Conservation (phyloP, 192 early-diverging fungal genomes). For the Phlyctochytrium planicorne region DNA sequence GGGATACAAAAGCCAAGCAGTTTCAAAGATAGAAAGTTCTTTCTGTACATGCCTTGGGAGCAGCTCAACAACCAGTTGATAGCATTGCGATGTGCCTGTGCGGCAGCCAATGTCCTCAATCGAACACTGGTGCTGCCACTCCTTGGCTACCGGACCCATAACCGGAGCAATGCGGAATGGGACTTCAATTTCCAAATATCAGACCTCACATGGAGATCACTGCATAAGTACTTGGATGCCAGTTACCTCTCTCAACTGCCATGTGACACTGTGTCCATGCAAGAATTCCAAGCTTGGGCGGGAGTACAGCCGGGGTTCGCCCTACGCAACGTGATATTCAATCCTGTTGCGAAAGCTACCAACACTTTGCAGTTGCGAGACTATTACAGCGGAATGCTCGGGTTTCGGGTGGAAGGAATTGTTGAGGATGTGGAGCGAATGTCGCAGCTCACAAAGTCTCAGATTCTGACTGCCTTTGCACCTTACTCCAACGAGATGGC, state of each 20-base stretch:
- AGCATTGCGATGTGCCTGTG: slow-evolving; percentile 32
- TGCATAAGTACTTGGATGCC: slow-evolving; percentile 31
- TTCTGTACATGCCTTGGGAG: slow-evolving; percentile 42
- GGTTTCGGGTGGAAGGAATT: slow-evolving; percentile 7
- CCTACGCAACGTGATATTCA: slow-evolving; percentile 23
- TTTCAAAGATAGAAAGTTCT: slow-evolving; percentile 10
- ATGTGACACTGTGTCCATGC: slow-evolving; percentile 3
- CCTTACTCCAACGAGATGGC: background rate
- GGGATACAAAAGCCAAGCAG: background rate
- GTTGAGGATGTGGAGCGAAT: background rate
- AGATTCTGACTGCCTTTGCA: slow-evolving; percentile 3
- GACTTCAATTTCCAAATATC: slow-evolving; percentile 27
- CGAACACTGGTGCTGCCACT: slow-evolving; percentile 35
- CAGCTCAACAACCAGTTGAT: slow-evolving; percentile 46
- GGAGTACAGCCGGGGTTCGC: background rate
- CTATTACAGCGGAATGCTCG: slow-evolving; percentile 28
- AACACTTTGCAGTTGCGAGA: slow-evolving; percentile 22
- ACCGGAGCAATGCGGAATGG: slow-evolving; percentile 10
- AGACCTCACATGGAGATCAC: slow-evolving; percentile 18
- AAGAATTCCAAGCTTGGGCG: slow-evolving; percentile 6
- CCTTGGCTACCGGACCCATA: slow-evolving; percentile 20
- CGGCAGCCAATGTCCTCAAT: slow-evolving; percentile 25
- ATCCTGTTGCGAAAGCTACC: slow-evolving; percentile 36
- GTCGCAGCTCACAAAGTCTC: slow-evolving; percentile 12
- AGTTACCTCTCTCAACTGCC: slow-evolving; percentile 8